These are phyloP conservation scores for Scutellaria barbata DNA, from an alignment of 257 asterid genomes.

Conservation along the genomic window DNA sequence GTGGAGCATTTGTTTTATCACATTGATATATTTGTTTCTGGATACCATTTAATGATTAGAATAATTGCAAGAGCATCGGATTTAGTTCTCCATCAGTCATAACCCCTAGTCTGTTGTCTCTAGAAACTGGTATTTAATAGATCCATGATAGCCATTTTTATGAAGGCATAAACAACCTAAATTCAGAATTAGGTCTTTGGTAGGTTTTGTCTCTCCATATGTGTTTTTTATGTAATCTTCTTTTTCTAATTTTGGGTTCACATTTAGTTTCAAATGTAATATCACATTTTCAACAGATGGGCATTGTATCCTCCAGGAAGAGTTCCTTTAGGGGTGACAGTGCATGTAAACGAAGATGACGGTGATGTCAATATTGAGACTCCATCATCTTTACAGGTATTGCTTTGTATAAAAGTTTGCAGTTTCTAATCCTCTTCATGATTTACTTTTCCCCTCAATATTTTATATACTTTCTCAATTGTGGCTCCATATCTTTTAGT, in stretches of 20 bases:
- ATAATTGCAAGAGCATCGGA: neutral
- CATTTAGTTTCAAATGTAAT: conserved; percentile 23
- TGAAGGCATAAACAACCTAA: conserved; percentile 1
- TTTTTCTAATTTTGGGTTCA: conserved; percentile 27
- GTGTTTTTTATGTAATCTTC: conserved; percentile 5
- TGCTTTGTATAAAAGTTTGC: conserved; percentile 28
- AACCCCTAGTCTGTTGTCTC: neutral
- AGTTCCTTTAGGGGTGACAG: conserved; percentile 96
- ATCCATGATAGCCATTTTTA: neutral
- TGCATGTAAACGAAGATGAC: conserved; percentile 94
- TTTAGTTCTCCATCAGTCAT: neutral
- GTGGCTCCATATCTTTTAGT: conserved; percentile 49
- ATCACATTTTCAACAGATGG: conserved; percentile 67
- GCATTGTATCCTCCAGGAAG: conserved; percentile 99
- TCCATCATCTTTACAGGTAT: conserved; percentile 95
- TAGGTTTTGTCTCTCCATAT: conserved; percentile 10
- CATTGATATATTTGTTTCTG: neutral
- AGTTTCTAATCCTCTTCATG: conserved; percentile 3
- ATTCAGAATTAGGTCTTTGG: neutral
- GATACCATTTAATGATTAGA: conserved; percentile 7
- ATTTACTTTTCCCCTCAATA: conserved; percentile 4
- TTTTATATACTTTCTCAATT: conserved; percentile 23
- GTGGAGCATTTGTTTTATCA: neutral
- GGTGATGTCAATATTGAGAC: conserved; percentile 93
- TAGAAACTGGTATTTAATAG: neutral